Evolutionary conservation across 345 rosid species (phyloP).

Genomic region (Syzygium aqueum): DNA sequence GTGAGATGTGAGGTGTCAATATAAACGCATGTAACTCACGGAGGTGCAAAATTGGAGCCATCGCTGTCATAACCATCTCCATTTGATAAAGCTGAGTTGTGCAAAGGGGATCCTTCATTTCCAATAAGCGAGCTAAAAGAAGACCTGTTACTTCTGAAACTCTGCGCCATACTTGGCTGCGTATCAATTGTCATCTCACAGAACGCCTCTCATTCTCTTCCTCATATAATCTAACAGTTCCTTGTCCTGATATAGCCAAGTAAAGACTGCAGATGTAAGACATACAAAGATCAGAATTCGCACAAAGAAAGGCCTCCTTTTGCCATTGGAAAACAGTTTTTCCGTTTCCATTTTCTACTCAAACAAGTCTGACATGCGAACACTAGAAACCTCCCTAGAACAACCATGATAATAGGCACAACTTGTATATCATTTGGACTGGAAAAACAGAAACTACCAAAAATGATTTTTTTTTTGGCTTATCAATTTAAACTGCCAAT

Average conservation of each 20-base stretch:
- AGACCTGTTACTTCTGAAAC: constrained; percentile 40
- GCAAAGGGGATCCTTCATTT: constrained; percentile 28
- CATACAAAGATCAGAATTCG: neutral
- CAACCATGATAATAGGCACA: neutral
- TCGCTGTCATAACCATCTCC: constrained; percentile 75
- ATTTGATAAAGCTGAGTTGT: constrained; percentile 33
- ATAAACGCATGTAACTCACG: constrained; percentile 19
- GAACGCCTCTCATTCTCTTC: neutral
- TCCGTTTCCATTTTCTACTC: neutral
- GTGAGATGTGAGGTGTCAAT: neutral
- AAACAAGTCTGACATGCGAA: neutral
- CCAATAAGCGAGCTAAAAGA: constrained; percentile 42
- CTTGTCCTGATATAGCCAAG: neutral
- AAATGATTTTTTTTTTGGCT: neutral
- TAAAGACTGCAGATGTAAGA: neutral
- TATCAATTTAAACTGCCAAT: neutral
- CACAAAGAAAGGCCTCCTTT: neutral
- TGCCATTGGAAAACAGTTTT: neutral
- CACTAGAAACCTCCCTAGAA: neutral
- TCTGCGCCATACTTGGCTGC: constrained; percentile 33
- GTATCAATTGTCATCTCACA: constrained; percentile 25
- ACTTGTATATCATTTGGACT: neutral
- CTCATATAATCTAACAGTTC: neutral
- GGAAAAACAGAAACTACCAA: neutral
- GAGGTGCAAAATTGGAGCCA: constrained; percentile 52